Evolutionary conservation across 179 eudicot species (phyloP), one percentile per base, ranked within the genome.

Genomic region (Spergularia azorica): DNA sequence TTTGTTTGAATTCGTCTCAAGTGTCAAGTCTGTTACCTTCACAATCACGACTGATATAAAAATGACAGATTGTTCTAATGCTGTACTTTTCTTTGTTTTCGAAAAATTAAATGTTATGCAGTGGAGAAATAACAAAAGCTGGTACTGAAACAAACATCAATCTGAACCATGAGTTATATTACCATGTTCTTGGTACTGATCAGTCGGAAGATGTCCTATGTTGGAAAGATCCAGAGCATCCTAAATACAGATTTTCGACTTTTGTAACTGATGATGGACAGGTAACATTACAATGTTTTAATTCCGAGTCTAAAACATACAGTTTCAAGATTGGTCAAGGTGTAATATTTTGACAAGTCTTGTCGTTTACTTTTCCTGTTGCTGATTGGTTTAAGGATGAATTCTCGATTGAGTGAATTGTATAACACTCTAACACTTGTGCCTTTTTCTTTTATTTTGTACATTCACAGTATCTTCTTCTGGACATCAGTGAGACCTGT

Each of bases 131-230:
- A 9, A 74, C 85, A 69, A 91, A 91, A 75, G 90, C 88, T 63
- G 97, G 98, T 9, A 95, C 95, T 21, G 92, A 91, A 84, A 95
- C 97, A 41, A 87, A 87, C 68, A 83, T 86, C 57, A 89, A 93
- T 80, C 83, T 95, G 39, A 82, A 93, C 85, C 92, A 95, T 32
- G 91, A 91, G 76, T 57, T 91, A 10, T 95, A 89, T 75, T 95
- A 91, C 79, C 98, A 95, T 84, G 84, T 85, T 61, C 83, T 95
- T 75, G 98, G 98, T 20, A 91, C 92, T 2, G 87, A 91, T 81
- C 98, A 95, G 71, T 93, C 95, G 55, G 86, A 93, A 79, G 98
- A 95, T 74, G 88, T 95, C 39, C 83, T 95, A 73, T 93, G 97
- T 70, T 93, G 95, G 95, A 88, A 82, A 68, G 97, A 93, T 82